Conservation (phyloP, 305 asterid genomes). For the Stenogyne calaminthoides region DNA sequence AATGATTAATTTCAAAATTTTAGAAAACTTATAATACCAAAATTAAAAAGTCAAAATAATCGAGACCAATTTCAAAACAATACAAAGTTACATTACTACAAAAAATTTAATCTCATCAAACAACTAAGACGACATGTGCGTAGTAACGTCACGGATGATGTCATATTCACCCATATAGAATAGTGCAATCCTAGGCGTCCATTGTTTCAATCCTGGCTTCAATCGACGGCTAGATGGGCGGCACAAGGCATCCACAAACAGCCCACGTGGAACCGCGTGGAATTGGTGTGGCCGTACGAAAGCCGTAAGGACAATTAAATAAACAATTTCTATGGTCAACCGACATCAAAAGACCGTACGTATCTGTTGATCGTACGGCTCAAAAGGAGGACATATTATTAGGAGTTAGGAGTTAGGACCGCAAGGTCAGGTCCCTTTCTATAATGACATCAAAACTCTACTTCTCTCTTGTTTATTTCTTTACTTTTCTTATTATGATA, state of each 20-base stretch:
- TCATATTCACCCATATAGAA: background rate
- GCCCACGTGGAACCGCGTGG: slow-evolving; percentile 36
- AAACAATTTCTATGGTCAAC: background rate
- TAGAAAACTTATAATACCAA: too few relatives aligned
- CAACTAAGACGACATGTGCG: background rate
- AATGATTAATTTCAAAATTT: too few relatives aligned
- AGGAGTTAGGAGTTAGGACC: too few relatives aligned
- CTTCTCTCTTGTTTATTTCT: too few relatives aligned
- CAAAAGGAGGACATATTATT: too few relatives aligned
- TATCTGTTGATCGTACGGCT: slow-evolving; percentile 30
- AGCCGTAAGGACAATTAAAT: slow-evolving; percentile 5
- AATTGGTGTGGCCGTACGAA: slow-evolving; percentile 33
- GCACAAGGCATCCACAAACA: background rate
- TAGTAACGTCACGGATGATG: slow-evolving; percentile 34
- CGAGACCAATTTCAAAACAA: too few relatives aligned
- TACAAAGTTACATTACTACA: too few relatives aligned
- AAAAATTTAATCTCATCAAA: too few relatives aligned
- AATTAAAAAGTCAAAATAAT: too few relatives aligned
- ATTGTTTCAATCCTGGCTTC: background rate
- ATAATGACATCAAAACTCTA: background rate
- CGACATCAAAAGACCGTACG: slow-evolving; percentile 26
- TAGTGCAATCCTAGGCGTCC: background rate
- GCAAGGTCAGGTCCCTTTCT: background rate
- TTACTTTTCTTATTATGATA: background rate
- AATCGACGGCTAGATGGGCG: background rate